Percentiles rank a stretch among this genome's conserved stretches.
Evolutionary conservation across 495 filamentous ascomycete species (phyloP).

Genomic region (Aspergillus indologenus): DNA sequence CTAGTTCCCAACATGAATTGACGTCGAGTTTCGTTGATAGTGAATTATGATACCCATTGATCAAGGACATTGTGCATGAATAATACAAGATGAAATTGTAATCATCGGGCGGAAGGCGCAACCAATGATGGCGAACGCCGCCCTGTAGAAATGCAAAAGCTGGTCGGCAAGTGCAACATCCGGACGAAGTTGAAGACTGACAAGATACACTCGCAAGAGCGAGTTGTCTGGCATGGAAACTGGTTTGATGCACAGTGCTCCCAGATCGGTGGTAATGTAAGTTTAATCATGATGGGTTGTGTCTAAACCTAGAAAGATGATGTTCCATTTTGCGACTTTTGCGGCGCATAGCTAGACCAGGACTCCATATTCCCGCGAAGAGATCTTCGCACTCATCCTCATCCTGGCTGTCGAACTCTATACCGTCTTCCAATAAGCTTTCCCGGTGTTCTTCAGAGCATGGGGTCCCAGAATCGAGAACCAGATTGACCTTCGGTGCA

Average conservation of each 20-base stretch:
- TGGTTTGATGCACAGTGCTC: no score
- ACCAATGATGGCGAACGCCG: background rate
- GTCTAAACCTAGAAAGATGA: slow-evolving; percentile 27
- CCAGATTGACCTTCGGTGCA: slow-evolving; percentile 9
- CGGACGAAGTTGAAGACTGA: no score
- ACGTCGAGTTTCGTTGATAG: background rate
- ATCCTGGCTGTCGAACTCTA: slow-evolving; percentile 86
- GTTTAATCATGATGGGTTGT: slow-evolving; percentile 9
- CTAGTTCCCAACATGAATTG: background rate
- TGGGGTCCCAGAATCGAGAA: background rate
- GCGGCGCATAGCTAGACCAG: slow-evolving; percentile 62
- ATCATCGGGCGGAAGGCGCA: background rate
- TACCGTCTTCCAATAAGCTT: slow-evolving; percentile 27
- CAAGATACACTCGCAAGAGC: no score
- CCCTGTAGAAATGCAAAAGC: background rate
- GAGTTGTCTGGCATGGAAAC: no score
- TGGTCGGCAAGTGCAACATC: no score
- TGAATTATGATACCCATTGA: background rate
- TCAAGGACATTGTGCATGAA: background rate
- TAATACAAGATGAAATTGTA: background rate
- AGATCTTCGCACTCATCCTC: slow-evolving; percentile 95
- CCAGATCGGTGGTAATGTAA: no score
- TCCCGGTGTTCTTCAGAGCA: background rate
- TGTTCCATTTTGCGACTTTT: slow-evolving; percentile 49
- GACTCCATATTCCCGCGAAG: slow-evolving; percentile 83